Evolutionary conservation across 1,139 yeast species (phyloP).

Genomic region (Kluyveromyces sp.): DNA sequence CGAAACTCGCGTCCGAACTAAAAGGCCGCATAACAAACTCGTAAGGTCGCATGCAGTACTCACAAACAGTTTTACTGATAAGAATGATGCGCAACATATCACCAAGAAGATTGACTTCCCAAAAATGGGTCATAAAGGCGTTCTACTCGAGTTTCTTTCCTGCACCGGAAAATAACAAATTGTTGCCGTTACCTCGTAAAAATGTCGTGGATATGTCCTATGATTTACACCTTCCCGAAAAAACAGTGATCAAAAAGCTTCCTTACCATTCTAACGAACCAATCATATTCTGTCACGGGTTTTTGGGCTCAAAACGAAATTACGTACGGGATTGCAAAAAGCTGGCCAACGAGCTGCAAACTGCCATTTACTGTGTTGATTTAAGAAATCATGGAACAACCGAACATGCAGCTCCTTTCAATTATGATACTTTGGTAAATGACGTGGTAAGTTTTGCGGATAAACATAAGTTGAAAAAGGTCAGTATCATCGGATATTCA

Average conservation of each 20-base stretch:
- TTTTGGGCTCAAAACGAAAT: conserved; percentile 42
- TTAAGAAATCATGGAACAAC: conserved; percentile 46
- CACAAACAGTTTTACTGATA: too few relatives aligned
- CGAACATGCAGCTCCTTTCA: conserved; percentile 39
- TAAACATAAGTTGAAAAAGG: conserved; percentile 27
- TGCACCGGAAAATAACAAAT: not conserved
- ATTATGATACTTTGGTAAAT: conserved; percentile 37
- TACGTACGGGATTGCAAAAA: conserved; percentile 37
- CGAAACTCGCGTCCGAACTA: too few relatives aligned
- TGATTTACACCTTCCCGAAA: conserved; percentile 25
- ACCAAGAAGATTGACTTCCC: too few relatives aligned
- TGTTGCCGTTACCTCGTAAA: conserved; percentile 24
- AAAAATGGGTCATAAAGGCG: too few relatives aligned
- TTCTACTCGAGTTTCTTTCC: too few relatives aligned
- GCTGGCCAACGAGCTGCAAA: conserved; percentile 31
- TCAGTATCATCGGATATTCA: conserved; percentile 43
- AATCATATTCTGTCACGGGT: conserved; percentile 43
- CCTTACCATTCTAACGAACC: conserved; percentile 30
- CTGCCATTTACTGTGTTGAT: conserved; percentile 40
- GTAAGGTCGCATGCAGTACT: too few relatives aligned
- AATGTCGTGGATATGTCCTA: conserved; percentile 24
- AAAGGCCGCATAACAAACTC: too few relatives aligned
- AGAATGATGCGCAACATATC: too few relatives aligned
- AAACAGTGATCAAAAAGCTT: conserved; percentile 17
- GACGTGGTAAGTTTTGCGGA: conserved; percentile 38